phyloP scores from a whole-genome alignment of 2,329 filamentous ascomycete species.

The Fonsecaea erecta region DNA sequence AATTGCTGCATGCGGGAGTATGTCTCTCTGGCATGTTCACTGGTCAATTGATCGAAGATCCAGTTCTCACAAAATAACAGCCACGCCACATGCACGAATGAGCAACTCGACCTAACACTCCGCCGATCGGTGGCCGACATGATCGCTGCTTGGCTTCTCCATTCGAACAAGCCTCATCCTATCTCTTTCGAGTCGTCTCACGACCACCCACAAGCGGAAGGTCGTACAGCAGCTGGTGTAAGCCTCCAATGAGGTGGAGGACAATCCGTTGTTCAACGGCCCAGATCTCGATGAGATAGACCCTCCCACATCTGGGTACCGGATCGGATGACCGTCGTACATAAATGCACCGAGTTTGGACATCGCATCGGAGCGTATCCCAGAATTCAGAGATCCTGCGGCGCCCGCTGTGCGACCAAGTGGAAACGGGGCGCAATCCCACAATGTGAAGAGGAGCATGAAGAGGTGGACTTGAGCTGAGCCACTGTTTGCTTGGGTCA shows the following conservation, averaged over 20 bases:
- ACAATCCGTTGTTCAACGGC: not conserved
- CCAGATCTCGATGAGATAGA: conserved; percentile 2
- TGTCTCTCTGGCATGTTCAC: not conserved
- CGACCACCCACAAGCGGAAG: not conserved
- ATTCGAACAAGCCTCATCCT: not conserved
- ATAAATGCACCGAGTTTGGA: not conserved
- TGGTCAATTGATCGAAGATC: not conserved
- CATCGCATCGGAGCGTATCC: not conserved
- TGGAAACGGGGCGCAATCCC: not conserved
- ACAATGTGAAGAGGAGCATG: not conserved
- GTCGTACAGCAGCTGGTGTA: not conserved
- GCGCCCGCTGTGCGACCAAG: not conserved
- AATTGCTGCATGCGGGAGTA: not conserved
- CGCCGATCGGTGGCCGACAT: conserved; percentile 1
- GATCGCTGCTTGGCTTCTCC: conserved; percentile 1
- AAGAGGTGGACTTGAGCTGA: not conserved
- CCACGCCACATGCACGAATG: not conserved
- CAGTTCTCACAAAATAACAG: not conserved
- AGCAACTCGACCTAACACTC: not conserved
- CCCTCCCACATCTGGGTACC: not conserved
- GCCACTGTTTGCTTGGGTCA: not conserved
- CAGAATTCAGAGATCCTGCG: not conserved
- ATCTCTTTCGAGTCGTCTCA: not conserved
- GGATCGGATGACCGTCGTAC: not conserved
- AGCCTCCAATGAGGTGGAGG: not conserved